Percentiles rank a stretch among this genome's conserved stretches.
These are phyloP conservation scores for Amesomyces nigricolor DNA, from an alignment of 2,329 filamentous ascomycete genomes.

Conservation along the genomic window DNA sequence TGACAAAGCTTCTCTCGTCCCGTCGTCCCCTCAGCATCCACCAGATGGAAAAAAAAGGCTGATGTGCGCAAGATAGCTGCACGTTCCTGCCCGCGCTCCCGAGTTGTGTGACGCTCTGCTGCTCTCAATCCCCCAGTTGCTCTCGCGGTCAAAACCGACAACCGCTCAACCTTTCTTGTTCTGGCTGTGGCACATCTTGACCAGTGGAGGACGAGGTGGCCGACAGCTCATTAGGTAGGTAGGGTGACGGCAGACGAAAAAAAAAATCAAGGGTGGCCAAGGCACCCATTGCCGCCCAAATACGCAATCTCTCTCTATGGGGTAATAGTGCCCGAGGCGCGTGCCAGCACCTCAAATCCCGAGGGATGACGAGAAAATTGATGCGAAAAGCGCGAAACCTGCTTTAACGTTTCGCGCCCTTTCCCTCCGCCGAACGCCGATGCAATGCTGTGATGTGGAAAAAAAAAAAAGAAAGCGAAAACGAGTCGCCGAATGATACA, in stretches of 20 bases:
- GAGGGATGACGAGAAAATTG: background rate
- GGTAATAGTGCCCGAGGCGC: background rate
- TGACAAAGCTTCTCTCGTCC: background rate
- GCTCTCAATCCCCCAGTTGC: background rate
- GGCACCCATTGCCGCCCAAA: background rate
- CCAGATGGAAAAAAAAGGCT: background rate
- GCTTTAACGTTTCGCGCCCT: slow-evolving; percentile 7
- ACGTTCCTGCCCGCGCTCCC: background rate
- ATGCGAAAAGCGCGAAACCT: slow-evolving; percentile 4
- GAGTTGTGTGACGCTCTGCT: background rate
- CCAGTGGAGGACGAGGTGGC: background rate
- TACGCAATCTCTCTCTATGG: slow-evolving; percentile 13
- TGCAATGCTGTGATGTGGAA: slow-evolving; percentile 47
- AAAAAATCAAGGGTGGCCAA: background rate
- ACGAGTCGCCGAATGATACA: slow-evolving; percentile 33
- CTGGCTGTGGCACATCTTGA: background rate
- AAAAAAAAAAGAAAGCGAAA: slow-evolving; percentile 28
- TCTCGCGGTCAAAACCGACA: background rate
- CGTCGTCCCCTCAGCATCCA: background rate
- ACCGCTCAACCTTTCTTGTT: background rate
- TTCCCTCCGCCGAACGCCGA: slow-evolving; percentile 42
- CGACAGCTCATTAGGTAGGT: slow-evolving; percentile 9
- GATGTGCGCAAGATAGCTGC: no score
- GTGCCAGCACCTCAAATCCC: background rate
- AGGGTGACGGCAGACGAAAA: no score